These are phyloP conservation scores for Mrakia gelida DNA, from an alignment of 768 basidiomycete genomes.

Conservation along the genomic window DNA sequence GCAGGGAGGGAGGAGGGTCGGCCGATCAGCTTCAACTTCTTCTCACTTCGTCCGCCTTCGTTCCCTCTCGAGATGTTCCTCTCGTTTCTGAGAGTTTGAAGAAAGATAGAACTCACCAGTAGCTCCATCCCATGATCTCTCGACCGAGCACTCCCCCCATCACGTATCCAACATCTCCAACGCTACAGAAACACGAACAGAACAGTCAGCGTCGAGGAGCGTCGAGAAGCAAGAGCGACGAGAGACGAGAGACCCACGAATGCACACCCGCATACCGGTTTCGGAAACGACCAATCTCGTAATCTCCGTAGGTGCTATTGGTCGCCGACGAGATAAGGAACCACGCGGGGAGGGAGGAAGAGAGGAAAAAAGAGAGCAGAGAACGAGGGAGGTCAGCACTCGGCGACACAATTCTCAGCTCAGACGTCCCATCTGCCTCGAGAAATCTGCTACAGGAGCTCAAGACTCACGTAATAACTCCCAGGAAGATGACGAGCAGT, in stretches of 20 bases:
- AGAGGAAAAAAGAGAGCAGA: neutral
- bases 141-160: conserved; percentile 22
- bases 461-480: neutral
- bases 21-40: neutral
- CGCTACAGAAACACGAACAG: neutral
- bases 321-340: neutral
- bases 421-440: neutral
- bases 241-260: conserved; percentile 3
- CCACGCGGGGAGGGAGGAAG: neutral
- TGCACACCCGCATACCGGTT: neutral
- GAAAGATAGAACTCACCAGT: neutral
- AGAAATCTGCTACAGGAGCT: neutral
- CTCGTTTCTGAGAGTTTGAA: neutral
- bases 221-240: neutral
- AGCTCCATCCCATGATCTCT: conserved; percentile 25
- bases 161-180: conserved; percentile 27
- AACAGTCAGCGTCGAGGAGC: neutral
- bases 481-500: conserved; percentile 12
- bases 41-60: neutral
- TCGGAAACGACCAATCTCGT: conserved; percentile 8
- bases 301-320: conserved; percentile 15
- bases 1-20: neutral
- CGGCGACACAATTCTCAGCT: neutral
- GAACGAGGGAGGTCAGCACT: too few relatives aligned
- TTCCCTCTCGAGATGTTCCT: neutral